phyloP scores from a whole-genome alignment of 2,329 filamentous ascomycete species.

The Onygenales sp. region DNA sequence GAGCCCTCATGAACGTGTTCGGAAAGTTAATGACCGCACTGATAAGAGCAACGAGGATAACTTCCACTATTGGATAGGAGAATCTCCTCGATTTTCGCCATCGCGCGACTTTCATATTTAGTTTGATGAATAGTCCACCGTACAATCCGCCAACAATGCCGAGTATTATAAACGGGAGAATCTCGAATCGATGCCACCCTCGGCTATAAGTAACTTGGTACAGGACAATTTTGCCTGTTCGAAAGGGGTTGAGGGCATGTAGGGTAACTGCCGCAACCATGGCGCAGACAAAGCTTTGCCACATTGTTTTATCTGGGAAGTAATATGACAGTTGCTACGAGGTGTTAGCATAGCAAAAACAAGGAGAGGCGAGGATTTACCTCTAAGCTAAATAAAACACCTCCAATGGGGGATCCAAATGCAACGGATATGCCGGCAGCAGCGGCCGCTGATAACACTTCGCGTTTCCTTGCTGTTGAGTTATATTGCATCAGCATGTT shows the following conservation, averaged over 20 bases:
- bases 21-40: constrained; percentile 91
- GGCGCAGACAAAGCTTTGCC: constrained; percentile 97
- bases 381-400: constrained; percentile 92
- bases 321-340: constrained; percentile 84
- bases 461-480: constrained; percentile 69
- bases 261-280: constrained; percentile 96
- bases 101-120: constrained; percentile 77
- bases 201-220: constrained; percentile 92
- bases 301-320: constrained; percentile 99
- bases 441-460: constrained; percentile 84
- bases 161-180: constrained; percentile 76
- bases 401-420: constrained; percentile 88
- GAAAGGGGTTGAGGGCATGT: constrained; percentile 87
- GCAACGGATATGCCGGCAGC: constrained; percentile 89
- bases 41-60: constrained; percentile 65
- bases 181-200: constrained; percentile 89
- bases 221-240: constrained; percentile 87
- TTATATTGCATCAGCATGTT: constrained; percentile 13
- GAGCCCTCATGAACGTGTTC: constrained; percentile 91
- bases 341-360: constrained; percentile 11
- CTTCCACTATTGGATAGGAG: constrained; percentile 67
- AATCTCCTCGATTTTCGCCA: constrained; percentile 67
- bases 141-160: constrained; percentile 89
- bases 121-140: constrained; percentile 86
- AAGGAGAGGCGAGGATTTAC: constrained; percentile 32